Evolutionary conservation across 306 rosid genomes (phyloP).

Genomic region (Dalbergia cochinchinensis): DNA sequence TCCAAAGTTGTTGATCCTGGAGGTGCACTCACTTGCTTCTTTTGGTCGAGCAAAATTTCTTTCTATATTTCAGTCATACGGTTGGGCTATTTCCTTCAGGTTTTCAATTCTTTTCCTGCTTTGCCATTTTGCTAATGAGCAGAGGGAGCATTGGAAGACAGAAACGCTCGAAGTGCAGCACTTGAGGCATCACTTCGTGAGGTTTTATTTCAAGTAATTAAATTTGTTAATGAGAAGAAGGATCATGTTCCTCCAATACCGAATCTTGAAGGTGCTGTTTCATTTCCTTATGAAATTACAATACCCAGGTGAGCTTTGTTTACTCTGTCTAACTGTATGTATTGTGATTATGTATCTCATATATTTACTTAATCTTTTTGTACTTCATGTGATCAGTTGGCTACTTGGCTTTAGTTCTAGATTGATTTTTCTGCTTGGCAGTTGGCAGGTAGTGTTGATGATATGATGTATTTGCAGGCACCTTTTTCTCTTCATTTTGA

Average conservation of each 20-base stretch:
- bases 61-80: constrained; percentile 27
- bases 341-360: constrained; percentile 15
- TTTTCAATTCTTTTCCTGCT: not conserved
- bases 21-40: constrained; percentile 58
- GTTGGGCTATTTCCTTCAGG: not conserved
- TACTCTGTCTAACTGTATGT: constrained; percentile 8
- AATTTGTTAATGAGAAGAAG: constrained; percentile 96
- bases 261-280: constrained; percentile 71
- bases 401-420: constrained; percentile 12
- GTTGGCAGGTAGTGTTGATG: constrained; percentile 27
- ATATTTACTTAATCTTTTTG: constrained; percentile 9
- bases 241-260: constrained; percentile 97
- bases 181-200: constrained; percentile 91
- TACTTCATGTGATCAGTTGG: constrained; percentile 5
- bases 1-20: constrained; percentile 82
- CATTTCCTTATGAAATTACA: constrained; percentile 86
- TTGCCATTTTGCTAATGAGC: constrained; percentile 23
- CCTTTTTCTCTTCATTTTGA: not conserved
- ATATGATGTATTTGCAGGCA: constrained; percentile 10
- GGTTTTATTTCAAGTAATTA: constrained; percentile 89
- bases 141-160: constrained; percentile 79
- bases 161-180: constrained; percentile 77
- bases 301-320: constrained; percentile 76
- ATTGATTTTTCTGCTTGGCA: constrained; percentile 17
- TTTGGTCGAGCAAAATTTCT: constrained; percentile 30